Evolutionary conservation across 2,329 filamentous ascomycete genomes (phyloP).

Genomic region (Claviceps monticola): DNA sequence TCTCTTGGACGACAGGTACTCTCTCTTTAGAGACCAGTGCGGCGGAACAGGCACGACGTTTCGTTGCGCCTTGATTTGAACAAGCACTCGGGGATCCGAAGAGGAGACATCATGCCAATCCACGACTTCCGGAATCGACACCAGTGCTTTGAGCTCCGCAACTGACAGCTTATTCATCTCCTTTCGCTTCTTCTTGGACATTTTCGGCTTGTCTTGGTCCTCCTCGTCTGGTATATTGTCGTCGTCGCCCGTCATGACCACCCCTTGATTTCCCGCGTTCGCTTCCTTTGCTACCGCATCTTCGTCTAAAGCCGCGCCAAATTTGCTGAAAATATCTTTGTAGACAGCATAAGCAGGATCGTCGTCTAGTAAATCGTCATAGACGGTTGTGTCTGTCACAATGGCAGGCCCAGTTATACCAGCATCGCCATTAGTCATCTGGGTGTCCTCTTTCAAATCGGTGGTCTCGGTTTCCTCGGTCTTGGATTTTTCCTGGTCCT

Average conservation of each 20-base stretch:
- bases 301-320: slow-evolving; percentile 51
- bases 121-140: slow-evolving; percentile 82
- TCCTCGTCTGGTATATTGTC: slow-evolving; percentile 80
- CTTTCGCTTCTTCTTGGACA: slow-evolving; percentile 94
- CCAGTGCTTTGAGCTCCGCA: slow-evolving; percentile 85
- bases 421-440: not conserved
- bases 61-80: slow-evolving; percentile 87
- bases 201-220: slow-evolving; percentile 49
- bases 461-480: slow-evolving; percentile 13
- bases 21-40: slow-evolving; percentile 92
- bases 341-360: slow-evolving; percentile 75
- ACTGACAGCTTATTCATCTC: slow-evolving; percentile 84
- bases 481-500: slow-evolving; percentile 1
- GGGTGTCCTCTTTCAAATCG: slow-evolving; percentile 12
- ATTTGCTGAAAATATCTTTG: slow-evolving; percentile 69
- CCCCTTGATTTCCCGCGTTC: slow-evolving; percentile 62
- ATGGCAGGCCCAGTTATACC: slow-evolving; percentile 18
- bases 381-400: slow-evolving; percentile 34
- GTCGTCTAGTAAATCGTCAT: slow-evolving; percentile 48
- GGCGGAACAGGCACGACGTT: slow-evolving; percentile 90
- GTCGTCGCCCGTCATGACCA: slow-evolving; percentile 72
- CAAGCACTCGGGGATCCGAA: slow-evolving; percentile 72
- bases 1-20: slow-evolving; percentile 92
- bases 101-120: slow-evolving; percentile 96
- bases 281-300: slow-evolving; percentile 51